Evolutionary conservation across 805 yeast genomes (phyloP), one percentile per base, ranked within the genome.

Genomic region (Yarrowia bubula): DNA sequence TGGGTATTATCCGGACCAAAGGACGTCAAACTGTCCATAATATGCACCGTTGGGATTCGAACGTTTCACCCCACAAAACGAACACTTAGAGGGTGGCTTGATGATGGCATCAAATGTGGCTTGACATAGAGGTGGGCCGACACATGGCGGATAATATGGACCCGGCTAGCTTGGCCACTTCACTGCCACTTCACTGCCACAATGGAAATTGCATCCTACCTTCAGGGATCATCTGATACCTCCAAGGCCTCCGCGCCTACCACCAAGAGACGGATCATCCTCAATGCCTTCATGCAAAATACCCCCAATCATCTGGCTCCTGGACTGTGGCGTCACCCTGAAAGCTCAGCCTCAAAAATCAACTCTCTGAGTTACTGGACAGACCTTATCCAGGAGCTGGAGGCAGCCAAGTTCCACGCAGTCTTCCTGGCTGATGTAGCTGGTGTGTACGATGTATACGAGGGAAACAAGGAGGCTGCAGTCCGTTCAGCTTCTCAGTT

Each of bases 371-470:
- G 74, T 22, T 78, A 76, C 67, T 78, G 81, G 81, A 72, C 72
- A 13, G 71, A 77, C 31, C 68, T 79, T 7, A 80, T 80, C 13
- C 67, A 76, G 58, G 65, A 72, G 39, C 70, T 77, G 18, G 81
- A 78, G 66, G 69, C 66, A 17, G 80, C 78, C 0, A 78, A 78
- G 69, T 71, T 79, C 68, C 75, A 76, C 62, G 74, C 76, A 7
- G 66, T 78, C 15, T 79, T 79, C 67, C 67, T 78, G 58, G 81
- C 81, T 18, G 81, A 79, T 67, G 77, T 75, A n/a, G 66, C 77
- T 39, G 80, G 79, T 1, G 75, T 74, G 1, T 79, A 77, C 65
- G 81, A 78, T 66, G 79, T 77, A 7, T 78, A 76, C 66, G 73
- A 77, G 66, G 82, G 82, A 11, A 77, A 76, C 68, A 71, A 74